phyloP scores from a whole-genome alignment of 148 eudicot genomes.

The Simmondsia chinensis region DNA sequence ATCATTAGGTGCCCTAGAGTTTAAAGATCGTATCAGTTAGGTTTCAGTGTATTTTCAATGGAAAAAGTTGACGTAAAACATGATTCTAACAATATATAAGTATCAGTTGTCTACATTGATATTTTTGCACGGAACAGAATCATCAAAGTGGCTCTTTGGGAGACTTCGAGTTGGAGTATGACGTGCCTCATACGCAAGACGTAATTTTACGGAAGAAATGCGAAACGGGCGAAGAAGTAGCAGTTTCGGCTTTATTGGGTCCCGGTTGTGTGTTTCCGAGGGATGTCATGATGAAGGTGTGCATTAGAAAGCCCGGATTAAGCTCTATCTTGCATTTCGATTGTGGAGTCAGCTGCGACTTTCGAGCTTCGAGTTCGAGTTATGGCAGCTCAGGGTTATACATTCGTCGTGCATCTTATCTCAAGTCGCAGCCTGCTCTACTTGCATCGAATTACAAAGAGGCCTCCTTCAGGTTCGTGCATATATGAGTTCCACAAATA shows the following conservation, averaged over 20 bases:
- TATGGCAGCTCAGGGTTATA: slow-evolving; percentile 22
- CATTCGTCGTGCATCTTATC: slow-evolving; percentile 38
- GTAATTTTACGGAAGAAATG: slow-evolving; percentile 57
- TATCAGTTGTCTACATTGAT: neutral
- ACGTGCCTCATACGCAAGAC: slow-evolving; percentile 55
- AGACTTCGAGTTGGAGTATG: slow-evolving; percentile 70
- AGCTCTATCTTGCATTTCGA: slow-evolving; percentile 75
- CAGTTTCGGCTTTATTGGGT: slow-evolving; percentile 71
- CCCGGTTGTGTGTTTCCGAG: slow-evolving; percentile 24
- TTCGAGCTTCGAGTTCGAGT: slow-evolving; percentile 12
- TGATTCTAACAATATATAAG: too few relatives aligned
- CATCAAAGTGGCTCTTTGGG: slow-evolving; percentile 40
- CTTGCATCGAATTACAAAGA: slow-evolving; percentile 35
- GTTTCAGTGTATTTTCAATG: too few relatives aligned
- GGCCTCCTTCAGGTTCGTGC: slow-evolving; percentile 70
- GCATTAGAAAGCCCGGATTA: slow-evolving; percentile 71
- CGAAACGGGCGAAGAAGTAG: slow-evolving; percentile 74
- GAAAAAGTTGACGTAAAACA: neutral
- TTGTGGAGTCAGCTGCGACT: too few relatives aligned
- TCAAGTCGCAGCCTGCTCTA: slow-evolving; percentile 30
- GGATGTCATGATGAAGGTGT: slow-evolving; percentile 59
- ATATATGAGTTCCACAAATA: slow-evolving; percentile 4
- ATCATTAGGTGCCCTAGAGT: too few relatives aligned
- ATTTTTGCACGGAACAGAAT: slow-evolving; percentile 30
- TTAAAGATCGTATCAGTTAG: too few relatives aligned